Evolutionary conservation across 352 stramenopile genomes (phyloP).

Genomic region (Salisapilia sapeloensis): DNA sequence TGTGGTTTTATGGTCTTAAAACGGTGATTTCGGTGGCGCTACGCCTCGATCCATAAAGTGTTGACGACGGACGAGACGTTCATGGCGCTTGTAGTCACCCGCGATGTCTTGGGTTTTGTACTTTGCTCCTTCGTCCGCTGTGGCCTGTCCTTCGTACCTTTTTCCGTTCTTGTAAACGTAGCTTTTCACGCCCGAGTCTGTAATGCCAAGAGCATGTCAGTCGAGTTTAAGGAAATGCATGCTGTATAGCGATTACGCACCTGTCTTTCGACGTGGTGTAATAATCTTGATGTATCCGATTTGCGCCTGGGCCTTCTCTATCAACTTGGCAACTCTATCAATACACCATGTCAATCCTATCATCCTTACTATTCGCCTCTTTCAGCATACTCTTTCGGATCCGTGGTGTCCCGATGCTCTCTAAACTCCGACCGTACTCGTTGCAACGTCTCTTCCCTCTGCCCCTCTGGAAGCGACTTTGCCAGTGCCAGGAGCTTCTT

Average conservation of each 20-base stretch:
- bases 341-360: background rate
- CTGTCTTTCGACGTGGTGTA: conserved; percentile 34
- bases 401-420: conserved; percentile 24
- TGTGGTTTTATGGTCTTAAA: too few species aligned
- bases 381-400: conserved; percentile 42
- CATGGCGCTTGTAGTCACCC: conserved; percentile 45
- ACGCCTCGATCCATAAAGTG: conserved; percentile 76
- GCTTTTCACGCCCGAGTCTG: conserved; percentile 51
- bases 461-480: conserved; percentile 48
- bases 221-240: background rate
- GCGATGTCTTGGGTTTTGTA: conserved; percentile 65
- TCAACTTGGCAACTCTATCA: conserved; percentile 31
- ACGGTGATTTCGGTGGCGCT: conserved; percentile 16
- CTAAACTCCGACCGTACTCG: conserved; percentile 72
- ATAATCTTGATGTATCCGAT: conserved; percentile 80
- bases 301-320: conserved; percentile 67
- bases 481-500: conserved; percentile 73
- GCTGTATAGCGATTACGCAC: conserved; percentile 10
- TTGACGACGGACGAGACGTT: conserved; percentile 61
- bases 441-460: conserved; percentile 39
- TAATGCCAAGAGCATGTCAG: background rate
- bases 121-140: conserved; percentile 29
- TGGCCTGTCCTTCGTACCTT: conserved; percentile 23
- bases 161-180: conserved; percentile 74
- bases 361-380: background rate